Evolutionary conservation across 2,329 filamentous ascomycete species (phyloP), one percentile per base, ranked within the genome.

Genomic region (Gnomoniopsis smithogilvyi): DNA sequence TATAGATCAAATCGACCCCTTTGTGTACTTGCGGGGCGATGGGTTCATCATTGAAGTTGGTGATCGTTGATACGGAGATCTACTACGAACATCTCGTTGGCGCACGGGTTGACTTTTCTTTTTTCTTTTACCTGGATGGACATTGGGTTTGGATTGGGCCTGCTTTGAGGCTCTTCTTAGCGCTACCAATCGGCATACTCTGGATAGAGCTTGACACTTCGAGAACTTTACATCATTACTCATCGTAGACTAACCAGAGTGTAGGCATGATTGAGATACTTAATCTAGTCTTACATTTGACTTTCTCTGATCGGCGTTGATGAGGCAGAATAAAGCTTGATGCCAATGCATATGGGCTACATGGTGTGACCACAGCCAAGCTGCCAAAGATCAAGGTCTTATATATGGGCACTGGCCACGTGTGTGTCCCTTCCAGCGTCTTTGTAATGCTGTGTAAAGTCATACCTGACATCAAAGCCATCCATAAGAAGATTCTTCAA

Each of bases 371-470:
- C 17, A 34, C n/a, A 15, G 38, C 12, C n/a, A 15, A 41, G 38
- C 38, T 41, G 38, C n/a, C 38, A 8, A 30, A 30, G 26, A 30
- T 8, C 38, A n/a, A 41, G n/a, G 3, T 2, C 2, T 19, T 15
- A 21, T 8, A 1, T 21, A 3, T 24, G 14, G 2, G 12, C 22
- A n/a, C 7, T 10, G 17, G 17, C 12, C 22, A 8, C 43, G 7
- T 17, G 15, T 15, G 30, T 6, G 12, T 15, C 6, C 51, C 51
- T n/a, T 12, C 17, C 33, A 41, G 53, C 47, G 22, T 63, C 60
- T 50, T 69, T 73, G 54, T 77, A 79, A 63, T 78, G 76, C 65
- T 76, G 74, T 10, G 73, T 77, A 48, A 78, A 78, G 57, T 79
- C 76, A 47, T 78, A 79, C 10, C 74, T 64, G 59, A 79, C 68